A percentile compares a stretch with the other conserved stretches of the same genome.
These are phyloP conservation scores for Fusarium poae DNA, from an alignment of 2,329 filamentous ascomycete species.

Conservation along the genomic window DNA sequence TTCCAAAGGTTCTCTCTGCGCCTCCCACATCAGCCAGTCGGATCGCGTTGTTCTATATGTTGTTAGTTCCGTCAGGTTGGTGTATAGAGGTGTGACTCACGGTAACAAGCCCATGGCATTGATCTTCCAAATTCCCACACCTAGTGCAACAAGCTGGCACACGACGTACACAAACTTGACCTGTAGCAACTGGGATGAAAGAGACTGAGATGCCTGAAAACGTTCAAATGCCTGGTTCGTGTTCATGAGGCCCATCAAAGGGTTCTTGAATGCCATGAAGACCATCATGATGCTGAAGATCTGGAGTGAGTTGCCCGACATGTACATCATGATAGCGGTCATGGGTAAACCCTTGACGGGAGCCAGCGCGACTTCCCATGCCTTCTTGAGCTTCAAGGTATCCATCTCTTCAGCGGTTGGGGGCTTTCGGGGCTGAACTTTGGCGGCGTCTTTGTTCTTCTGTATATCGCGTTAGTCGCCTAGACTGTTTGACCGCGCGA, in stretches of 20 bases:
- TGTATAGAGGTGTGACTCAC: conserved; percentile 63
- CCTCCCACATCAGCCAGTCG: conserved; percentile 98
- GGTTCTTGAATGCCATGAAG: conserved; percentile 98
- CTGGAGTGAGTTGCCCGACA: conserved; percentile 97
- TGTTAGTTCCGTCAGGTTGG: conserved; percentile 20
- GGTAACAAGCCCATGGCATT: conserved; percentile 96
- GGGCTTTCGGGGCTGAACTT: conserved; percentile 69
- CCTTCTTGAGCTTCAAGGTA: conserved; percentile 96
- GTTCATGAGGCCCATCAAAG: conserved; percentile 83
- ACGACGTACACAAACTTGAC: conserved; percentile 90
- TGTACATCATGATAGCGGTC: conserved; percentile 99
- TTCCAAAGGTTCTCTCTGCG: conserved; percentile 76
- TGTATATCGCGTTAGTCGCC: conserved; percentile 43
- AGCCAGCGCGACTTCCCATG: conserved; percentile 95
- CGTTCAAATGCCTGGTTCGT: conserved; percentile 91
- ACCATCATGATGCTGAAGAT: conserved; percentile 99
- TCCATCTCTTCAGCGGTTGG: conserved; percentile 89
- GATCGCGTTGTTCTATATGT: conserved; percentile 84
- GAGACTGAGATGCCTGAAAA: conserved; percentile 83
- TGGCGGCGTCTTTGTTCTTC: conserved; percentile 66
- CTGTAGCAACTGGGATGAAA: conserved; percentile 77
- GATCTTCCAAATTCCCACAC: conserved; percentile 93
- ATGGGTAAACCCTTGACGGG: conserved; percentile 96
- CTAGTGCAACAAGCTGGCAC: conserved; percentile 87
- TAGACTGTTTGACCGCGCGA: not conserved